phyloP scores from a whole-genome alignment of 1,139 yeast species.

The Pichia sp. region DNA sequence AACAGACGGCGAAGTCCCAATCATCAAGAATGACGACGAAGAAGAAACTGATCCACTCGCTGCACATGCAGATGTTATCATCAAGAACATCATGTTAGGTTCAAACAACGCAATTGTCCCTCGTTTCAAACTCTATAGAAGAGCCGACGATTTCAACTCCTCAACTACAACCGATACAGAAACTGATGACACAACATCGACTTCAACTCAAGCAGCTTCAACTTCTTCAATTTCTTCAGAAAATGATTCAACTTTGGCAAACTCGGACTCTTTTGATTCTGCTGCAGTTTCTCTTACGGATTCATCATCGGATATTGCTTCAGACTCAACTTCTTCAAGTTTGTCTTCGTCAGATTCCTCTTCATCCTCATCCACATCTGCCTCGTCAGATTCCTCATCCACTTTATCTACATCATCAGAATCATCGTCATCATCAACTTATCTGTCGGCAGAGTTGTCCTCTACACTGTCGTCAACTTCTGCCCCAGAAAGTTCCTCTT shows the following conservation, averaged over 20 bases:
- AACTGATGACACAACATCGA: too few species aligned
- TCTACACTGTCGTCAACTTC: not conserved
- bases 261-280: slow-evolving; percentile 4
- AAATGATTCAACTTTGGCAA: too few species aligned
- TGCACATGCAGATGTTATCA: slow-evolving; percentile 22
- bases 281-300: slow-evolving; percentile 10
- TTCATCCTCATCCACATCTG: not conserved
- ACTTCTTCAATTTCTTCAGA: not conserved
- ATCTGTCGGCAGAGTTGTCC: slow-evolving; percentile 10
- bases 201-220: slow-evolving; percentile 1
- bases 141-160: slow-evolving; percentile 20
- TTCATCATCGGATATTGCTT: not conserved
- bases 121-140: slow-evolving; percentile 24
- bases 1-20: not conserved
- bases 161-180: too few species aligned
- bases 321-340: slow-evolving; percentile 1
- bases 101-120: slow-evolving; percentile 29
- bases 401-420: not conserved
- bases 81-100: slow-evolving; percentile 24
- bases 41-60: not conserved
- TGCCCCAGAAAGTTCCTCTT: not conserved
- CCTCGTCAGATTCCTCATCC: slow-evolving; percentile 2
- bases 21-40: not conserved
- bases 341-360: not conserved
- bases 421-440: not conserved